A percentile compares a stretch with the other conserved stretches of the same genome.
phyloP scores from a whole-genome alignment of 345 rosid genomes.

The Brassica incana region DNA sequence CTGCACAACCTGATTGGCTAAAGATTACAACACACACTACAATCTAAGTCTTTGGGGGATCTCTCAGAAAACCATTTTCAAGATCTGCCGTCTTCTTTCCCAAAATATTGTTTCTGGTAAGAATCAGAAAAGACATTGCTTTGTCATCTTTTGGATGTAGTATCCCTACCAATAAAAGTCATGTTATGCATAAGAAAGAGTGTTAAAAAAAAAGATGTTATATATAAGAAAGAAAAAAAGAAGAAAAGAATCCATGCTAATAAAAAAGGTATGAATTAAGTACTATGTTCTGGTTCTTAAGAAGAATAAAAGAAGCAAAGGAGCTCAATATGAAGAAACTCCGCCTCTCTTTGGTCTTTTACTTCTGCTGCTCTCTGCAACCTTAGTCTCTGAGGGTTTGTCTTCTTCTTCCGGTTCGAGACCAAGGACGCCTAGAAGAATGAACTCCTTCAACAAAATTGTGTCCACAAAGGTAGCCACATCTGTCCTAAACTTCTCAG shows the following conservation, averaged over 20 bases:
- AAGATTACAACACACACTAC: slow-evolving; percentile 35
- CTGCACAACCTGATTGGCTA: slow-evolving; percentile 33
- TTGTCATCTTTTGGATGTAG: slow-evolving; percentile 28
- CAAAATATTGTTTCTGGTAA: neutral
- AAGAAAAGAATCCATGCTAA: neutral
- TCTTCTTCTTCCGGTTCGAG: slow-evolving; percentile 33
- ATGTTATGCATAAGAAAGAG: no score
- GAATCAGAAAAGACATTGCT: slow-evolving; percentile 10
- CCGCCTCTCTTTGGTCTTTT: slow-evolving; percentile 32
- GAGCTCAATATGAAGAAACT: slow-evolving; percentile 31
- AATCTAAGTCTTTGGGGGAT: neutral
- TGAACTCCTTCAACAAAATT: slow-evolving; percentile 52
- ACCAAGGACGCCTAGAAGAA: slow-evolving; percentile 47
- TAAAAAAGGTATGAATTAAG: neutral
- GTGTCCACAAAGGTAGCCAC: slow-evolving; percentile 42
- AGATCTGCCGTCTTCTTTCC: slow-evolving; percentile 15
- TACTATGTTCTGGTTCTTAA: neutral
- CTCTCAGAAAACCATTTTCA: slow-evolving; percentile 7
- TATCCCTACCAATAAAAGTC: slow-evolving; percentile 9
- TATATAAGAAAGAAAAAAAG: neutral
- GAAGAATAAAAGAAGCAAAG: neutral
- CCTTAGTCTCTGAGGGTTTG: slow-evolving; percentile 15
- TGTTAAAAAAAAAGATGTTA: no score
- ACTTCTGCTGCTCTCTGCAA: slow-evolving; percentile 22
- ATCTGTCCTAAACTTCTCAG: slow-evolving; percentile 43